Percentiles rank a stretch among this genome's conserved stretches.
Evolutionary conservation across 495 filamentous ascomycete genomes (phyloP).

Genomic region (Physcia stellaris): DNA sequence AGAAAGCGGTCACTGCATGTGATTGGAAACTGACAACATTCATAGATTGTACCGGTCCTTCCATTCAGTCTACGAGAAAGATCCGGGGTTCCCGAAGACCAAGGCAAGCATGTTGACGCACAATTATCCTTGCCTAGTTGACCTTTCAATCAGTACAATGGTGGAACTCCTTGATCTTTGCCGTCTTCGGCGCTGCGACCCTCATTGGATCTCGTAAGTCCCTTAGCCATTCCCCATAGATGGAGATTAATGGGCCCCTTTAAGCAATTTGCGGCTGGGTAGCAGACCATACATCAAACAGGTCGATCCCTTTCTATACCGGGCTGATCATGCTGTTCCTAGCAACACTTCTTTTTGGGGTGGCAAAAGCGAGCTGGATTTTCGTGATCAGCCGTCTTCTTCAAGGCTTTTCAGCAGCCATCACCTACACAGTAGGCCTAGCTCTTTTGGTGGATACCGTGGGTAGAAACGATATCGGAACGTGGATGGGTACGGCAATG

Average conservation of each 20-base stretch:
- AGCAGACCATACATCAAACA: slow-evolving; percentile 10
- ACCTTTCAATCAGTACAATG: slow-evolving; percentile 9
- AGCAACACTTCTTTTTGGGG: slow-evolving; percentile 11
- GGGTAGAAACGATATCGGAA: slow-evolving; percentile 12
- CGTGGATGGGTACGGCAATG: slow-evolving; percentile 14
- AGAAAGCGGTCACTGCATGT: background rate
- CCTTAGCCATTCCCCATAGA: too few species aligned
- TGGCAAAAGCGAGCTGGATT: slow-evolving; percentile 11
- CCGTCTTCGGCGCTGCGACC: slow-evolving; percentile 12
- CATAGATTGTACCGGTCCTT: slow-evolving; percentile 13
- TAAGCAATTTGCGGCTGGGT: slow-evolving; percentile 15
- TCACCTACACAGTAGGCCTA: slow-evolving; percentile 13
- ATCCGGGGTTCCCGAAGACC: slow-evolving; percentile 12
- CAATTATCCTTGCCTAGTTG: background rate
- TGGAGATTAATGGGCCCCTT: background rate
- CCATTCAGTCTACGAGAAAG: slow-evolving; percentile 15
- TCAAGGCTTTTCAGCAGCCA: slow-evolving; percentile 15
- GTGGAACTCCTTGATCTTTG: slow-evolving; percentile 17
- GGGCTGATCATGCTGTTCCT: slow-evolving; percentile 10
- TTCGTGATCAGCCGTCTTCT: slow-evolving; percentile 13
- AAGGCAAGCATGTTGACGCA: slow-evolving; percentile 4
- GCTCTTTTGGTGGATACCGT: slow-evolving; percentile 14
- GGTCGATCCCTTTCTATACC: slow-evolving; percentile 8
- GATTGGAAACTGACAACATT: background rate
- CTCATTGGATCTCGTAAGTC: slow-evolving; percentile 16